Conservation (phyloP, 2,329 filamentous ascomycete species). For the Shiraia bambusicola region DNA sequence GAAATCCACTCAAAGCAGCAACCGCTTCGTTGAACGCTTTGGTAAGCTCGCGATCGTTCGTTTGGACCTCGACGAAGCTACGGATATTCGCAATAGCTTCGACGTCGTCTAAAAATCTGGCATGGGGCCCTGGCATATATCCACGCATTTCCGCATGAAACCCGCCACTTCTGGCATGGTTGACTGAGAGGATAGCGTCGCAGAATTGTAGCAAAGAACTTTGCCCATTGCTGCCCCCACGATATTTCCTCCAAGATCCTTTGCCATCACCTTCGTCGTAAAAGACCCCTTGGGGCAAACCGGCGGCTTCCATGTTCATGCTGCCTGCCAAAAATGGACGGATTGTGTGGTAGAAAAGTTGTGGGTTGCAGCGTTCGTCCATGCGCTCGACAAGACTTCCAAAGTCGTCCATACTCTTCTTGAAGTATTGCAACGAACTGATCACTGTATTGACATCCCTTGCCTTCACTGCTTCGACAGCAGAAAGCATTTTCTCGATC, state of each 20-base stretch:
- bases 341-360: constrained; percentile 56
- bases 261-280: constrained; percentile 54
- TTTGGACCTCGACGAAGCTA: constrained; percentile 43
- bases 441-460: constrained; percentile 44
- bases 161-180: constrained; percentile 47
- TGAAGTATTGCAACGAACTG: constrained; percentile 45
- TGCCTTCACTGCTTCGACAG: constrained; percentile 48
- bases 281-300: constrained; percentile 54
- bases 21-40: constrained; percentile 52
- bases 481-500: constrained; percentile 50
- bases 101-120: constrained; percentile 53
- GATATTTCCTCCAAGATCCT: constrained; percentile 54
- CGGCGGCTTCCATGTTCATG: constrained; percentile 56
- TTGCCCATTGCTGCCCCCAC: constrained; percentile 58
- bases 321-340: constrained; percentile 55
- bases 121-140: constrained; percentile 58
- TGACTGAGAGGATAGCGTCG: constrained; percentile 55
- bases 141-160: constrained; percentile 52
- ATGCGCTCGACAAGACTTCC: constrained; percentile 50
- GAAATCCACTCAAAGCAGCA: constrained; percentile 49
- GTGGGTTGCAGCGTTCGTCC: constrained; percentile 53
- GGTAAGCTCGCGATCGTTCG: constrained; percentile 38
- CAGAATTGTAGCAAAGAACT: constrained; percentile 58
- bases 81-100: constrained; percentile 50
- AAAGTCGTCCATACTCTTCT: constrained; percentile 46